Evolutionary conservation across 352 stramenopile species (phyloP), one percentile per base, ranked within the genome.

Genomic region (Plasmopara muralis): DNA sequence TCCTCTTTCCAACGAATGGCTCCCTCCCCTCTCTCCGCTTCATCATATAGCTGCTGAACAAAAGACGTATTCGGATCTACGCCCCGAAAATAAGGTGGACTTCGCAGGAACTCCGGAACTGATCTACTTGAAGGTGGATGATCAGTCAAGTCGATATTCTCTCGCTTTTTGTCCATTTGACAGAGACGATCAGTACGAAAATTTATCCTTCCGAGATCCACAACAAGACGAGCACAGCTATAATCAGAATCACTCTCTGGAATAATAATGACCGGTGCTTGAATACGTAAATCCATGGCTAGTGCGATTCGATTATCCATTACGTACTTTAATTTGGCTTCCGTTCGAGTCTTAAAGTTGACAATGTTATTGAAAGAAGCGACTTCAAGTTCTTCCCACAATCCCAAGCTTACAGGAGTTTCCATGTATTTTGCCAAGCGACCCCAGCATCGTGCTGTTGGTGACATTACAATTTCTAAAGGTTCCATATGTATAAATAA

Each of bases 1-100:
- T 93, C 84, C 60, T 95, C 84, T 46, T 95, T 95, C 84, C 84
- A 95, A 15, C 80, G 84, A 56, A 91, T 86, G 6, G 82, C 80
- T 0, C 80, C 79, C 64, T 95, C 80, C 18, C 83, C 84, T 58
- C 70, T 78, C 43, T 95, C 84, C 2, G 78, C 80, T 64, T 95
- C 84, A 59, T 95, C 84, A 41, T 87, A 92, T 9, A 95, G 43
- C 38, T 95, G 84, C 55, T 88, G 86, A 28, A 89, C 79, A 30
- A 94, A 94, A 8, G 75, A 88, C 33, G 78, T 89, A 42, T 66
- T 71, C 6, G 72, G 63, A 35, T 82, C 83, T 39, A 62, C 39
- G 41, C 37, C 57, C 37, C 44, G 56, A 55, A 57, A 60, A 57
- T 72, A 52, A 33, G 60, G 64, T 6, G 68, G 69, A 42, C 69